These are phyloP conservation scores for Cystobasidiaceae sp. DNA, from an alignment of 1,284 basidiomycete species.

Conservation along the genomic window DNA sequence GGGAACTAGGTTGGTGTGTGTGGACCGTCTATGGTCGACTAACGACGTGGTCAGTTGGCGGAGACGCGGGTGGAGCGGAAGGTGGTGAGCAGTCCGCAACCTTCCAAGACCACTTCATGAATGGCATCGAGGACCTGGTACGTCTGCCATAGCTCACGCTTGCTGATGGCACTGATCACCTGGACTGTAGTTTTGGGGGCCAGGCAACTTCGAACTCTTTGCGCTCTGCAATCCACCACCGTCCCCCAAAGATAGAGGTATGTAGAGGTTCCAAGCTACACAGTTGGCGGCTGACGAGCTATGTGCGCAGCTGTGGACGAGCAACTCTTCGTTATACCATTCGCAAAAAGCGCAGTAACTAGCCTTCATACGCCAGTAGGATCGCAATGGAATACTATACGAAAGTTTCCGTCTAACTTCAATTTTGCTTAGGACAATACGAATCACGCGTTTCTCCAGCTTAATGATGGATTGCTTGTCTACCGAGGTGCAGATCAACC, in stretches of 20 bases:
- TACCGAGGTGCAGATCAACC: slow-evolving; percentile 96
- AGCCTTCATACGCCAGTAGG: slow-evolving; percentile 79
- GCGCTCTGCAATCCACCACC: slow-evolving; percentile 51
- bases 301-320: slow-evolving; percentile 43
- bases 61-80: slow-evolving; percentile 56
- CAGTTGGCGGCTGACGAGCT: not conserved
- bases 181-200: slow-evolving; percentile 75
- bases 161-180: slow-evolving; percentile 23
- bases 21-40: slow-evolving; percentile 88
- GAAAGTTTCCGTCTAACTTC: not conserved
- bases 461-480: slow-evolving; percentile 90
- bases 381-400: slow-evolving; percentile 36
- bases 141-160: slow-evolving; percentile 36
- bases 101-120: slow-evolving; percentile 74
- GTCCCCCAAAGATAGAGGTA: slow-evolving; percentile 38
- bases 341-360: slow-evolving; percentile 90
- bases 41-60: slow-evolving; percentile 67
- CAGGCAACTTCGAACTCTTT: slow-evolving; percentile 81
- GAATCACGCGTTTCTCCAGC: slow-evolving; percentile 87
- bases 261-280: not conserved
- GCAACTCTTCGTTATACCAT: slow-evolving; percentile 79
- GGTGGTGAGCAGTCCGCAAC: slow-evolving; percentile 34
- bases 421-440: slow-evolving; percentile 68
- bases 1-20: slow-evolving; percentile 81
- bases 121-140: slow-evolving; percentile 56